Conservation (phyloP, 23 red algal species). For the Gracilaria caudata region DNA sequence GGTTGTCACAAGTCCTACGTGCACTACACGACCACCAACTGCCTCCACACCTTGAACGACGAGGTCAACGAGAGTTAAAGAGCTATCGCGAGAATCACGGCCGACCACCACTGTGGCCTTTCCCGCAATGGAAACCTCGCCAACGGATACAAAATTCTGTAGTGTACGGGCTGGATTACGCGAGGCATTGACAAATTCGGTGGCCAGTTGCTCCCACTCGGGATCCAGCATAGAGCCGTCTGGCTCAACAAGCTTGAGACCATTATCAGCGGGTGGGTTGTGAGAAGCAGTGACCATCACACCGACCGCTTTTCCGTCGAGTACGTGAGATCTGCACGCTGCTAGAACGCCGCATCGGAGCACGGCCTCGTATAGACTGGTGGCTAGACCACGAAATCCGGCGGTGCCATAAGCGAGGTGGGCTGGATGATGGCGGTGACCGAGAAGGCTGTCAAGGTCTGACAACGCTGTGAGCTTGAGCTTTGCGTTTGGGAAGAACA, state of each 20-base stretch:
- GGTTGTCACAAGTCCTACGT: conserved; percentile 70
- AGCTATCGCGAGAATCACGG: conserved; percentile 65
- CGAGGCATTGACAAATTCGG: conserved; percentile 67
- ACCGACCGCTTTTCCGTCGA: conserved; percentile 71
- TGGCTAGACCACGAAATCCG: conserved; percentile 81
- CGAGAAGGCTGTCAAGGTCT: conserved; percentile 39
- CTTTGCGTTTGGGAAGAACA: background rate
- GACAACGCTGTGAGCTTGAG: conserved; percentile 15
- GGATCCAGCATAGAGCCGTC: conserved; percentile 76
- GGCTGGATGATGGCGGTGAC: conserved; percentile 43
- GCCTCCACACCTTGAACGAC: conserved; percentile 51
- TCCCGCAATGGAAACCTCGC: conserved; percentile 8
- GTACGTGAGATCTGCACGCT: conserved; percentile 55
- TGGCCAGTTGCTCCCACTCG: conserved; percentile 74
- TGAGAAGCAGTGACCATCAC: conserved; percentile 98
- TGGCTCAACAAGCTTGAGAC: conserved; percentile 89
- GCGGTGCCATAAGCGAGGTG: conserved; percentile 83
- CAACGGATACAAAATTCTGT: conserved; percentile 32
- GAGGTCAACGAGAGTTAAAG: conserved; percentile 35
- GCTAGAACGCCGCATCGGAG: conserved; percentile 76
- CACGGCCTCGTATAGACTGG: conserved; percentile 54
- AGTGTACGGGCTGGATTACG: conserved; percentile 26
- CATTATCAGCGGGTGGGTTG: conserved; percentile 92
- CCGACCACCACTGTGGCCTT: conserved; percentile 69
- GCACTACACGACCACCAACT: conserved; percentile 54